A percentile compares a stretch with the other conserved stretches of the same genome.
These are phyloP conservation scores for Juglanconis oblonga DNA, from an alignment of 2,329 filamentous ascomycete genomes.

Conservation along the genomic window DNA sequence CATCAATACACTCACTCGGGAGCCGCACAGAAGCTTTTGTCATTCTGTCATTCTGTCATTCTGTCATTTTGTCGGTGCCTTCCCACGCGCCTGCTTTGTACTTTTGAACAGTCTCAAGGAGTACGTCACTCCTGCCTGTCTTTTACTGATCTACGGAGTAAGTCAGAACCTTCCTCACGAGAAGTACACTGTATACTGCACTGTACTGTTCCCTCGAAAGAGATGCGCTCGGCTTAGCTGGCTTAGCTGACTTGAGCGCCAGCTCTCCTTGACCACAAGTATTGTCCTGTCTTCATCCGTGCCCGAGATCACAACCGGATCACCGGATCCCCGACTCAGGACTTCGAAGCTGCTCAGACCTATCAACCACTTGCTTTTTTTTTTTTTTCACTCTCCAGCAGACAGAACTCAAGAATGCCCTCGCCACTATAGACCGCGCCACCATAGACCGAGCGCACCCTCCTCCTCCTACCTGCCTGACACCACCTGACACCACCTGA, in stretches of 20 bases:
- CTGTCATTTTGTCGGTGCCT: not conserved
- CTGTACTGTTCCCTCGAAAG: too few relatives aligned
- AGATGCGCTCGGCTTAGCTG: too few relatives aligned
- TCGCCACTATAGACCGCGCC: not conserved
- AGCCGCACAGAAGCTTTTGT: not conserved
- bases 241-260: not conserved
- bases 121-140: not conserved
- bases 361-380: too few relatives aligned
- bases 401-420: not conserved
- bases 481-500: not conserved
- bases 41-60: not conserved
- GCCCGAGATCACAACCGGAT: too few relatives aligned
- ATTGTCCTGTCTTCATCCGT: not conserved
- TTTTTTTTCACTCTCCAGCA: not conserved
- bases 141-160: not conserved
- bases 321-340: too few relatives aligned
- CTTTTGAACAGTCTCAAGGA: too few relatives aligned
- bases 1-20: too few relatives aligned
- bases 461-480: not conserved
- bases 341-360: too few relatives aligned
- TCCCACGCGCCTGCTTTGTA: constrained; percentile 3
- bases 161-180: too few relatives aligned
- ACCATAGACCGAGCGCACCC: too few relatives aligned
- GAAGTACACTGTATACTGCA: too few relatives aligned
- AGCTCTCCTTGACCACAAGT: not conserved